Conservation (phyloP, 176 grass and related monocot genomes). For the Bromus sterilis region DNA sequence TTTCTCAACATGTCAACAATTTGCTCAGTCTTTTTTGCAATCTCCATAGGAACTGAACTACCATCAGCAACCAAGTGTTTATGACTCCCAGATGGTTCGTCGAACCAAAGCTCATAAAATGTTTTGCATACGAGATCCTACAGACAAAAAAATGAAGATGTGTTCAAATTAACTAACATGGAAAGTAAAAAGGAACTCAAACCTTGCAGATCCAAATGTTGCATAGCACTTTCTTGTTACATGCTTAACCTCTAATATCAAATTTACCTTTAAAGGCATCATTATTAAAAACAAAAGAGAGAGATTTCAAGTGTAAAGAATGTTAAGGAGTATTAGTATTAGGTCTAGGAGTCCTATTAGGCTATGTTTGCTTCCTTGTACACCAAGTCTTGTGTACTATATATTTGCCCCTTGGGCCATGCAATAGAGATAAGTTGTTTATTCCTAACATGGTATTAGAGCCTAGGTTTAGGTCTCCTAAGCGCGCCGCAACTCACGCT, state of each 20-base stretch:
- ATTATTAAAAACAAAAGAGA: not conserved
- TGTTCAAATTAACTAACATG: slow-evolving; percentile 11
- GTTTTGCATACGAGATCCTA: slow-evolving; percentile 99
- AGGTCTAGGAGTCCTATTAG: no score
- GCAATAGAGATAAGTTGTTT: no score
- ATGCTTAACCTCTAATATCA: not conserved
- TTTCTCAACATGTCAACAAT: slow-evolving; percentile 98
- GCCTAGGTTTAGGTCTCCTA: no score
- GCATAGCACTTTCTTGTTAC: not conserved
- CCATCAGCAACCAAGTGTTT: slow-evolving; percentile 94
- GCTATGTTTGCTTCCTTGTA: no score
- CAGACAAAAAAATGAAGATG: slow-evolving; percentile 14
- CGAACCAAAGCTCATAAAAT: slow-evolving; percentile 98
- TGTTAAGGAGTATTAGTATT: no score
- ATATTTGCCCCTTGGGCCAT: no score
- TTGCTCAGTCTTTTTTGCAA: slow-evolving; percentile 95
- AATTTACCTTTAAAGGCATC: not conserved
- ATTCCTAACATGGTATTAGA: no score
- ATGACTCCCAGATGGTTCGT: slow-evolving; percentile 85
- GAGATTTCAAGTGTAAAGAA: not conserved
- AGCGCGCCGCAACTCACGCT: no score
- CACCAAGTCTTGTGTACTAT: no score
- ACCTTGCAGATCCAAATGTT: slow-evolving; percentile 20
- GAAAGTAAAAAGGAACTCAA: not conserved
- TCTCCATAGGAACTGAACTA: slow-evolving; percentile 95